A percentile compares a stretch with the other conserved stretches of the same genome.
Conservation (phyloP, 345 rosid genomes). For the Capsella bursapastoris region DNA sequence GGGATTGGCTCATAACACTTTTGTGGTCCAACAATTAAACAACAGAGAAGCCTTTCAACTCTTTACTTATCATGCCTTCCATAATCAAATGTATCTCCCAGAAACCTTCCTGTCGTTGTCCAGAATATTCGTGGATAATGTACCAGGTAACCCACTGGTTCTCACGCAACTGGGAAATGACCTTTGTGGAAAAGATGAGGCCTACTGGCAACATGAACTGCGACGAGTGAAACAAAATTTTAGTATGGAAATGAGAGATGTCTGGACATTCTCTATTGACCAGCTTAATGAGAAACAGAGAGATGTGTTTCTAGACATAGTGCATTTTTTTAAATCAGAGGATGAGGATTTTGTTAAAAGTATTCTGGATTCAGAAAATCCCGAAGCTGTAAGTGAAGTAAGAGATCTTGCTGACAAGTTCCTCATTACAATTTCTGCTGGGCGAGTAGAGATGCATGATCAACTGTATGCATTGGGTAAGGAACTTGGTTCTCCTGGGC, state of each 20-base stretch:
- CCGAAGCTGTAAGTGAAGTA: neutral
- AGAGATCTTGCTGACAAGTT: constrained; percentile 25
- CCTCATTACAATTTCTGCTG: constrained; percentile 12
- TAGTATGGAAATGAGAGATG: constrained; percentile 1
- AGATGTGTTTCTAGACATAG: constrained; percentile 42
- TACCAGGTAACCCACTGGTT: constrained; percentile 41
- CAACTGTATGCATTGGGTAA: constrained; percentile 18
- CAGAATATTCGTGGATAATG: constrained; percentile 13
- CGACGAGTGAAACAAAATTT: constrained; percentile 1
- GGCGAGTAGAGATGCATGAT: constrained; percentile 36
- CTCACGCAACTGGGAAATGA: constrained; percentile 37
- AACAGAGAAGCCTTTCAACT: constrained; percentile 15
- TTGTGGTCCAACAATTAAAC: constrained; percentile 1
- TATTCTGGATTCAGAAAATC: constrained; percentile 21
- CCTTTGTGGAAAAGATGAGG: neutral
- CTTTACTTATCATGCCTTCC: constrained; percentile 23
- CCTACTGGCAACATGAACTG: constrained; percentile 31
- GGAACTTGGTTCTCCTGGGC: neutral
- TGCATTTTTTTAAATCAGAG: constrained; percentile 32
- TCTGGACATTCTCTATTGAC: constrained; percentile 32
- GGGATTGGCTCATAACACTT: neutral
- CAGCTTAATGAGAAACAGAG: constrained; percentile 13
- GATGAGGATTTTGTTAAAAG: neutral
- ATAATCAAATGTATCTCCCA: neutral
- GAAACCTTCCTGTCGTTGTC: neutral